These are phyloP conservation scores for Rossbeevera mucosa DNA, from an alignment of 768 basidiomycete species.

Conservation along the genomic window DNA sequence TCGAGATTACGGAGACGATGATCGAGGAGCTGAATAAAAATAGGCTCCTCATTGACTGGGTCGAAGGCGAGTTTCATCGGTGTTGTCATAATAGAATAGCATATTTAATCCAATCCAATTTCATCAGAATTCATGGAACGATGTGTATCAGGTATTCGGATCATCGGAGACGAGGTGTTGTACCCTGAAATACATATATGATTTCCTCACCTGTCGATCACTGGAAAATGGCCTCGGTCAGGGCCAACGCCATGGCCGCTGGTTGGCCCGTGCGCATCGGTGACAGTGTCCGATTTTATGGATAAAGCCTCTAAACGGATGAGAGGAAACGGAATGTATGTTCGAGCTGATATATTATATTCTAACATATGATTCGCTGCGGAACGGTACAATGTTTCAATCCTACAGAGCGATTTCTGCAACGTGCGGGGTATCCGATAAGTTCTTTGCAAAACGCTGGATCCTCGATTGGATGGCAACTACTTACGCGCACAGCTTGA, in stretches of 20 bases:
- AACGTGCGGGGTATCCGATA: too few species aligned
- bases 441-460: too few species aligned
- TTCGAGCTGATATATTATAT: too few species aligned
- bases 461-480: too few species aligned
- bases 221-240: too few species aligned
- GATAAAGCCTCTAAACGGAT: background rate
- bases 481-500: too few species aligned
- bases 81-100: background rate
- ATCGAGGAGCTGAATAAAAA: background rate
- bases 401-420: too few species aligned
- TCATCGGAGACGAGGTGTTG: background rate
- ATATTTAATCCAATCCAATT: background rate
- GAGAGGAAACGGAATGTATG: background rate
- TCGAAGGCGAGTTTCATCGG: background rate
- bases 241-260: too few species aligned
- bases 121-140: background rate
- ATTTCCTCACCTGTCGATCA: background rate
- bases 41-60: background rate
- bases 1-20: background rate
- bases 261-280: too few species aligned
- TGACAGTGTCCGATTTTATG: background rate
- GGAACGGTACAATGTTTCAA: too few species aligned
- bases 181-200: background rate
- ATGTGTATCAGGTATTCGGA: background rate
- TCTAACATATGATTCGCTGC: too few species aligned